Conservation (phyloP, 768 basidiomycete genomes). For the Rhodotorula toruloides region DNA sequence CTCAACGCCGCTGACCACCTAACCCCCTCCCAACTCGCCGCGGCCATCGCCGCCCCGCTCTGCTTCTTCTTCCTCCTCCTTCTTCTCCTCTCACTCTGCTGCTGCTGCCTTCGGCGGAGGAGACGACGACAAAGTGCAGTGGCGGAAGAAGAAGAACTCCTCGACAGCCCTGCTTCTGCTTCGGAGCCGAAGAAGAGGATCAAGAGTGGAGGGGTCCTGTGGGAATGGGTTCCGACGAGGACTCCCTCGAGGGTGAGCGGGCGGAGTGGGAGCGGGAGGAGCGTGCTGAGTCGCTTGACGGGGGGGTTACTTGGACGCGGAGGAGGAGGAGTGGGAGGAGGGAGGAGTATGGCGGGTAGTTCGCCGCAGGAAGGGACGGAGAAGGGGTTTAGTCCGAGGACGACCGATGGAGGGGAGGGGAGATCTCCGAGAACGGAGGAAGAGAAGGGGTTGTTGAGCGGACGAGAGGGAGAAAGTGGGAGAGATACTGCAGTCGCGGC, state of each 20-base stretch:
- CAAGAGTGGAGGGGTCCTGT: background rate
- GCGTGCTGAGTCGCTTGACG: background rate
- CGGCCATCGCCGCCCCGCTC: slow-evolving; percentile 25
- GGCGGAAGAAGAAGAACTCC: background rate
- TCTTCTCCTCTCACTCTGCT: background rate
- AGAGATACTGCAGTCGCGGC: too few species aligned
- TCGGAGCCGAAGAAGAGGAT: background rate
- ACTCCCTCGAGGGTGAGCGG: background rate
- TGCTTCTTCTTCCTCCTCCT: slow-evolving; percentile 17
- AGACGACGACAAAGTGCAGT: background rate
- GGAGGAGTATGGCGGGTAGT: background rate
- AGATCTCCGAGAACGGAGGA: background rate
- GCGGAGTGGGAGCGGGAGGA: background rate
- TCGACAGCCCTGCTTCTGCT: background rate
- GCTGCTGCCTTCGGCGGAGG: slow-evolving; percentile 1
- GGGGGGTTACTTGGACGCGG: background rate
- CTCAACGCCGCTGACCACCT: background rate
- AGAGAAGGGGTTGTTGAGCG: too few species aligned
- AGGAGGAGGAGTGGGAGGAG: too few species aligned
- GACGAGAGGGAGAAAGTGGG: too few species aligned
- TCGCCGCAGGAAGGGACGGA: background rate
- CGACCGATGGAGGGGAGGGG: too few species aligned
- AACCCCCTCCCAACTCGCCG: slow-evolving; percentile 24
- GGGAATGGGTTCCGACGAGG: slow-evolving; percentile 6
- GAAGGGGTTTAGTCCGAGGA: background rate